Percentiles rank a stretch among this genome's conserved stretches.
These are phyloP conservation scores for Emergomyces orientalis DNA, from an alignment of 2,329 filamentous ascomycete species.

Conservation along the genomic window DNA sequence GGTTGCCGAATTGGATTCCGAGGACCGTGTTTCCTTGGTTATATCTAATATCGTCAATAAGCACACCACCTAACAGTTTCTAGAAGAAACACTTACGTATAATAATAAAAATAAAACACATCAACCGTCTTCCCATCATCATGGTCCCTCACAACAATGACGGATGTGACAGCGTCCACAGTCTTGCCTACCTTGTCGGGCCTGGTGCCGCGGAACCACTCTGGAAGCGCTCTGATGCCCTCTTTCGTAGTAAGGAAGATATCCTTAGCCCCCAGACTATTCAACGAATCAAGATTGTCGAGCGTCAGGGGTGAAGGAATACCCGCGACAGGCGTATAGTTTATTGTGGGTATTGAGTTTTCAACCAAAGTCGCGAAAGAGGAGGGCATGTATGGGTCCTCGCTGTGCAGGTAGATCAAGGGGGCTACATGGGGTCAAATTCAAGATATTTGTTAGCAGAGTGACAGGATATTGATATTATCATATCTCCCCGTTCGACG, in stretches of 20 bases:
- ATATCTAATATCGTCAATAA: slow-evolving; percentile 27
- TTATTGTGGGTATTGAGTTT: slow-evolving; percentile 39
- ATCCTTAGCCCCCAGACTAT: slow-evolving; percentile 36
- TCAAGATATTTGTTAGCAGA: background rate
- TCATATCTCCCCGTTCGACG: background rate
- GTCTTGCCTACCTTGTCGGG: slow-evolving; percentile 47
- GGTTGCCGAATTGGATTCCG: slow-evolving; percentile 46
- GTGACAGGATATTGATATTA: background rate
- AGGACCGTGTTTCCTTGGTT: slow-evolving; percentile 47
- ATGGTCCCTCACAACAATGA: slow-evolving; percentile 51
- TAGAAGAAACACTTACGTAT: slow-evolving; percentile 32
- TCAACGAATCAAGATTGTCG: slow-evolving; percentile 41
- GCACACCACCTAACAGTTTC: background rate
- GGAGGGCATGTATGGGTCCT: slow-evolving; percentile 43
- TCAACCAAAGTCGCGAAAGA: slow-evolving; percentile 40
- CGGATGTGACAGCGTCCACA: slow-evolving; percentile 40
- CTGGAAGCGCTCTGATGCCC: slow-evolving; percentile 39
- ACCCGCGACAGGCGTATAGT: slow-evolving; percentile 32
- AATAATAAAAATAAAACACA: slow-evolving; percentile 57
- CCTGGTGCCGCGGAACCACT: slow-evolving; percentile 45
- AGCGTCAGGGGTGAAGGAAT: slow-evolving; percentile 36
- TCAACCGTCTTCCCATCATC: slow-evolving; percentile 43
- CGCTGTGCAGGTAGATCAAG: slow-evolving; percentile 42
- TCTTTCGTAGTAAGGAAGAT: slow-evolving; percentile 43
- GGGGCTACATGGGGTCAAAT: slow-evolving; percentile 34